Evolutionary conservation across 1,284 basidiomycete species (phyloP), one percentile per base, ranked within the genome.

Genomic region (Heliocybe sulcata): DNA sequence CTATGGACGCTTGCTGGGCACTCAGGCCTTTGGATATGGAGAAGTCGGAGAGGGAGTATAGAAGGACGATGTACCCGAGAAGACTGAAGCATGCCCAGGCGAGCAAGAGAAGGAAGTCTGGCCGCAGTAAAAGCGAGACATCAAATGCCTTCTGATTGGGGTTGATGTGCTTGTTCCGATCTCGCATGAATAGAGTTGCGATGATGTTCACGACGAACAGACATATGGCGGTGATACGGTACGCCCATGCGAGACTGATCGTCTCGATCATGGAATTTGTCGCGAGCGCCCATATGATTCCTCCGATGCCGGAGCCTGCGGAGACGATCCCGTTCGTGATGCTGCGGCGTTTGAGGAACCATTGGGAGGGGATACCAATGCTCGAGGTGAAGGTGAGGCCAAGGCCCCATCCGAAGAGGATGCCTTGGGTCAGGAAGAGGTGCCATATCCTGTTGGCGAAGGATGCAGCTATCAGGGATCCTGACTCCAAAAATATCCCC

Each of bases 291-390:
- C 64, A 61, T 3, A 69, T 58, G 11, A 63, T 67, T 19, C 67
- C 69, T 52, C 70, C 67, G 19, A 69, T 55, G 19, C 69, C 70
- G 26, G 65, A 67, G 3, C 65, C 65, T 0, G 64, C 66, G 38
- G 66, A 69, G 2, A 68, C 67, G 31, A 69, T 55, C n/a, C 65
- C 67, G 45, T 68, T 70, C 8, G 71, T 66, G 2, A 69, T 59
- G 20, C 69, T 69, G 1, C 65, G 63, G 27, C 61, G 60, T 35
- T 59, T 59, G 45, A 57, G 63, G 57, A 72, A 69, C 57, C 68
- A 71, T 56, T 71, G 71, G 0, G 66, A 55, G 19, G 67, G 68
- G 26, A 66, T 29, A 22, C 47, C 47, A 29, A 49, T 29, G 27
- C 23, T 26, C 14, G 23, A 25, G 3, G 27, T 29, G 27, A 49